Evolutionary conservation across 495 filamentous ascomycete genomes (phyloP).

Genomic region (Penicillium chermesinum): DNA sequence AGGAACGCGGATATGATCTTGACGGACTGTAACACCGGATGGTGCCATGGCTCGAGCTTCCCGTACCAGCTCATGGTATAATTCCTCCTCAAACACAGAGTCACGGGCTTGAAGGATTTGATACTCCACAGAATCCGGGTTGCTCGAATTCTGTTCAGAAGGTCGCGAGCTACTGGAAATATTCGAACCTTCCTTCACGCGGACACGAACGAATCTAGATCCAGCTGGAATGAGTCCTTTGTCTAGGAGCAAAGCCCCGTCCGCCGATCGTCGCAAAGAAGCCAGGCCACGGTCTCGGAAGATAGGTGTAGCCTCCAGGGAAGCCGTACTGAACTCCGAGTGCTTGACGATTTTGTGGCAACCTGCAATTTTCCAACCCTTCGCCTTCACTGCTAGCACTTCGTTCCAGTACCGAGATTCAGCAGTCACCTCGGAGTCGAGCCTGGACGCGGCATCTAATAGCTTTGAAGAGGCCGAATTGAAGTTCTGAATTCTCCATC

Average conservation of each 20-base stretch:
- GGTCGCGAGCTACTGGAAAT: slow-evolving; percentile 40
- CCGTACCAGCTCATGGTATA: slow-evolving; percentile 85
- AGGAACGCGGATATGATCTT: slow-evolving; percentile 55
- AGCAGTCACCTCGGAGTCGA: slow-evolving; percentile 68
- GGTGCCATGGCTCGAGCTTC: slow-evolving; percentile 68
- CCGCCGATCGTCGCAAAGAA: slow-evolving; percentile 63
- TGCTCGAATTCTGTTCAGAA: slow-evolving; percentile 26
- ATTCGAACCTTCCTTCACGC: slow-evolving; percentile 38
- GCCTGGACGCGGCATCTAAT: slow-evolving; percentile 61
- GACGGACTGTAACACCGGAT: slow-evolving; percentile 57
- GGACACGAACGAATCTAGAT: slow-evolving; percentile 61
- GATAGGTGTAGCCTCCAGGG: slow-evolving; percentile 63
- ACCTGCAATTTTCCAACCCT: slow-evolving; percentile 77
- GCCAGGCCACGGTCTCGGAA: slow-evolving; percentile 77
- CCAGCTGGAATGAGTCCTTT: slow-evolving; percentile 54
- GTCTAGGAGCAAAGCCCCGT: slow-evolving; percentile 72
- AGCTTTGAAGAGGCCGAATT: slow-evolving; percentile 69
- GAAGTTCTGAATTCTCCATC: slow-evolving; percentile 73
- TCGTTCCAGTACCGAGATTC: slow-evolving; percentile 89
- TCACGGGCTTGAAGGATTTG: slow-evolving; percentile 78
- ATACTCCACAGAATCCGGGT: slow-evolving; percentile 47
- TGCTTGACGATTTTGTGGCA: slow-evolving; percentile 66
- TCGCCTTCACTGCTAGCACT: slow-evolving; percentile 69
- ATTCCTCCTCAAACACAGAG: slow-evolving; percentile 82
- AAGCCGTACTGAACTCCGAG: slow-evolving; percentile 88